phyloP scores from a whole-genome alignment of 495 filamentous ascomycete species.

The Lasiosphaeria hispida region DNA sequence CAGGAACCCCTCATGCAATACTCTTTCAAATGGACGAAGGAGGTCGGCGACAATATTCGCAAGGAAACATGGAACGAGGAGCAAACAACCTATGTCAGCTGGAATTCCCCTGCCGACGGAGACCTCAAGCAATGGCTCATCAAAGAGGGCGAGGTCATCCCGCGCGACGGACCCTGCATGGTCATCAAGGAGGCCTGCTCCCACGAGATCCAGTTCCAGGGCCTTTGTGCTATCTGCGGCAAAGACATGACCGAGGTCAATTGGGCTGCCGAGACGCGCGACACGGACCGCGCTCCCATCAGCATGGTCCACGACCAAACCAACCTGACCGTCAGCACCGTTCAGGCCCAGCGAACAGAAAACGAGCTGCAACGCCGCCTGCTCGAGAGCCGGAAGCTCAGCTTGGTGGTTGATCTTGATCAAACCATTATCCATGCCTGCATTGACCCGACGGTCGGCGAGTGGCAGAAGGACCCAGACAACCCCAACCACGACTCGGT shows the following conservation, averaged over 20 bases:
- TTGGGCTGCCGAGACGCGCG: conserved; percentile 50
- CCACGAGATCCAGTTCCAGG: conserved; percentile 86
- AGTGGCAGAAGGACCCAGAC: conserved; percentile 85
- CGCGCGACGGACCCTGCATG: conserved; percentile 56
- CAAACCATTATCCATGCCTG: conserved; percentile 99
- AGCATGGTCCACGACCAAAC: conserved; percentile 92
- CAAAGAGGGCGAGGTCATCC: conserved; percentile 66
- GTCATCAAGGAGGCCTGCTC: conserved; percentile 88
- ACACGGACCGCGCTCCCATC: conserved; percentile 79
- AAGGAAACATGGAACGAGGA: conserved; percentile 55
- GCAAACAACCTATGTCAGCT: conserved; percentile 69
- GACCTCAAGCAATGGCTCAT: conserved; percentile 73
- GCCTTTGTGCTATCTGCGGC: conserved; percentile 87
- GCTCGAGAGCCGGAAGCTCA: conserved; percentile 74
- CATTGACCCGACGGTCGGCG: conserved; percentile 91
- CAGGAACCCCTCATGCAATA: conserved; percentile 79
- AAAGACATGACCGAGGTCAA: conserved; percentile 86
- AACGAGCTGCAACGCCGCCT: conserved; percentile 81
- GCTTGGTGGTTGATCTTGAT: conserved; percentile 93
- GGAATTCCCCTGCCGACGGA: conserved; percentile 80
- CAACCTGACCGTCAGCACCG: conserved; percentile 66
- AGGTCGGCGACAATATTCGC: conserved; percentile 68
- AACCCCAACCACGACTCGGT: conserved; percentile 92
- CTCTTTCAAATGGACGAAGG: conserved; percentile 69
- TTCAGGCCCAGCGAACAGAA: conserved; percentile 77